Conservation (phyloP, 2,329 filamentous ascomycete genomes). For the Periglandula ipomoeae region DNA sequence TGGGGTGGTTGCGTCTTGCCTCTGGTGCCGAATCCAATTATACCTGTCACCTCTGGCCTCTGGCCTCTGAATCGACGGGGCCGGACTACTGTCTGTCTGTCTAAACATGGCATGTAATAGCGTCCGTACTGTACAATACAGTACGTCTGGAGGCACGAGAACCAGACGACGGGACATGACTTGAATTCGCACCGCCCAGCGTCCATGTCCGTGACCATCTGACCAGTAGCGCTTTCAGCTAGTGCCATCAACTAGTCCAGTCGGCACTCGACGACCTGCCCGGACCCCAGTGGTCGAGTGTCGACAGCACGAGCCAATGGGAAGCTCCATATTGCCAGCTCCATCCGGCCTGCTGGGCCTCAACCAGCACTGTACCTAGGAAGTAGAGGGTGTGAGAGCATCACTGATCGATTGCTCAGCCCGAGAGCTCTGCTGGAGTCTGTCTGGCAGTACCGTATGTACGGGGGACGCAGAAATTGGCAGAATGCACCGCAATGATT, state of each 20-base stretch:
- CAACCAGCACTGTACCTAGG: neutral
- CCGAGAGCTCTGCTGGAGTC: neutral
- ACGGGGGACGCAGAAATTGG: neutral
- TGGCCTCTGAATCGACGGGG: too few species aligned
- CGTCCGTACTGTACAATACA: too few species aligned
- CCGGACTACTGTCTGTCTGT: too few species aligned
- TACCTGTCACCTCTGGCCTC: too few species aligned
- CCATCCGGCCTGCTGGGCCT: neutral
- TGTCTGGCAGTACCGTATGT: neutral
- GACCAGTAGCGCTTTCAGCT: constrained; percentile 1
- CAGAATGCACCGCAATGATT: too few species aligned
- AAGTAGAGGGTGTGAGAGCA: neutral
- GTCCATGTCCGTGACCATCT: neutral
- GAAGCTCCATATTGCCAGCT: neutral
- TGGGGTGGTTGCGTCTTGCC: neutral
- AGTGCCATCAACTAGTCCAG: neutral
- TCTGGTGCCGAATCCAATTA: too few species aligned
- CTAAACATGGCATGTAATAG: too few species aligned
- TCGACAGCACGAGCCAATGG: neutral
- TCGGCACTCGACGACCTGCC: neutral
- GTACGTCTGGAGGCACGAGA: too few species aligned
- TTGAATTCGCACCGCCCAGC: neutral
- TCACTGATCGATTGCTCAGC: neutral
- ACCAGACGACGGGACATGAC: neutral
- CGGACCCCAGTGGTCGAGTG: neutral